Evolutionary conservation across 2,329 filamentous ascomycete species (phyloP), one percentile per base, ranked within the genome.

Genomic region (Claviceps sorghi): DNA sequence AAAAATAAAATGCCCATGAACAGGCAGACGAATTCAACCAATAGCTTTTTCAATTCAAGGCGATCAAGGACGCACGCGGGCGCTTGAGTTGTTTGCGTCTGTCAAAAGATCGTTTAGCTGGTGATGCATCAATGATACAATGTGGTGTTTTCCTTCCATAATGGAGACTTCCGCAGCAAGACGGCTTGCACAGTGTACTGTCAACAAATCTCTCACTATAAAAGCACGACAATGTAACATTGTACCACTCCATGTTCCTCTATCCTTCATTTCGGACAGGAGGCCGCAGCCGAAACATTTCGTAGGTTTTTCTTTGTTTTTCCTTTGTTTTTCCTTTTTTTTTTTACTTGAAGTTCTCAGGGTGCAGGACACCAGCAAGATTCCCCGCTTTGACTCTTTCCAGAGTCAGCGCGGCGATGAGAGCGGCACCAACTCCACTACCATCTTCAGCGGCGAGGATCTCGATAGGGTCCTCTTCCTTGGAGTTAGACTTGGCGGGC

Each of bases 381-480:
- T 83, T 84, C 51, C 81, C 81, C 49, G 75, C 72, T 64, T 79
- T 72, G 56, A 83, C 78, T 51, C 81, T 70, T 75, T 84, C 79
- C 57, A 83, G 67, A 15, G 81, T 84, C 64, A 84, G 64, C 13
- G 81, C 81, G 8, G 93, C 93, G 73, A 98, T 97, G 55, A 98
- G 72, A 4, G 93, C 93, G 45, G 91, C 93, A 59, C 91, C 91
- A n/a, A 97, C 93, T 78, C 91, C 93, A 58, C 85, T 91, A 58
- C 93, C 93, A 67, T 98, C 93, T 72, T 98, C 93, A 55, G 93
- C 90, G 47, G 89, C 84, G 58, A 91, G 69, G 59, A 97, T 82
- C 72, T 90, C 84, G 52, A 98, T 78, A 8, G 89, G 90, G 63
- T 97, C 89, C 66, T 89, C 84, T 62, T 87, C 84, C 67, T 83